Base-by-base conservation (phyloP, 2,329 filamentous ascomycete genomes). In the Lachnellula cervina region DNA sequence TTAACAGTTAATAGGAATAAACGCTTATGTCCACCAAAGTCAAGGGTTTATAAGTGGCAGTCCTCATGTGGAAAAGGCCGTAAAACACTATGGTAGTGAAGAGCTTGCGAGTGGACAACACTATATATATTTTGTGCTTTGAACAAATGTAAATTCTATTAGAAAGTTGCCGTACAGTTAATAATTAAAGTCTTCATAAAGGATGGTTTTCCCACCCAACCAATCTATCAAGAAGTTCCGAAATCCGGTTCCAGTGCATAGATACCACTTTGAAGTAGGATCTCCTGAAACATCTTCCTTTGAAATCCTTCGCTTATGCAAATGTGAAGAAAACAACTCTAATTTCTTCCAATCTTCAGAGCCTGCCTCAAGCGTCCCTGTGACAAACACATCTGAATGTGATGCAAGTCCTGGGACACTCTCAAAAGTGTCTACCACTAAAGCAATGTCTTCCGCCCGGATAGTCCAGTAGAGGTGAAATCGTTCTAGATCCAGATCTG, bases 401-500 rank as follows among this genome's bases (percentile, higher is more conserved):
- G 56, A 55, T 0, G 75, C 80, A 11, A 94, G 70, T 0, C 73
- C 75, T 0, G 75, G 74, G 56, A 81, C 76, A 35, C 69, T 72
- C 23, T 73, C 67, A 42, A 94, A 76, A 0, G 77, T 75, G 60
- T 90, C 82, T 1, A 75, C 64, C 0, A 84, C 86, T 1, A 94
- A 70, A 0, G 75, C 75, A 0, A 89, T 54, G 70, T 95, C 90
- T 2, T 75, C 77, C 0, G 71, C 69, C 6, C 79, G 75, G 4
- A 92, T 62, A 1, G 82, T 85, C 90, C 90, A 95, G 1, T 90
- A 74, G 4, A 94, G 67, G 25, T 65, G 72, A 38, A 94, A 67
- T 3, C 69, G 66, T 1, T 68, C 63, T 5, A 73, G 59, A 56
- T 75, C 69, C 1, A 90, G 67, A 5, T 78, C 70, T 0, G 72